A percentile compares a stretch with the other conserved stretches of the same genome.
phyloP scores from a whole-genome alignment of 2,329 filamentous ascomycete species.

The Neonectria sp. region DNA sequence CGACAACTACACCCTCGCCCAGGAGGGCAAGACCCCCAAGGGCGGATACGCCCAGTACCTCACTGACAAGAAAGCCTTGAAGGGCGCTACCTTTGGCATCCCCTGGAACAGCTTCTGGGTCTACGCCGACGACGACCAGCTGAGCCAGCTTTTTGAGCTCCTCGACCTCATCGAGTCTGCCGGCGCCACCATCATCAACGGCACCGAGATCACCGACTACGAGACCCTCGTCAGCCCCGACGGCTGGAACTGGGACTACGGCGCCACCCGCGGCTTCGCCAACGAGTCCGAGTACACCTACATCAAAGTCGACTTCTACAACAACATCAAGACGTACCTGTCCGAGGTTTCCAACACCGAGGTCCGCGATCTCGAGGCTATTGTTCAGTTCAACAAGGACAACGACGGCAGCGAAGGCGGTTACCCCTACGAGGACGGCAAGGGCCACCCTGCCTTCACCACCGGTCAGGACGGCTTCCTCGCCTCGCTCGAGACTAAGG shows the following conservation, averaged over 20 bases:
- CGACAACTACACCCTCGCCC: conserved; percentile 77
- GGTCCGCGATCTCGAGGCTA: conserved; percentile 73
- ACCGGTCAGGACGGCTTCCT: conserved; percentile 82
- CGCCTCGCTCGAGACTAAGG: conserved; percentile 73
- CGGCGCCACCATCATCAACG: conserved; percentile 78
- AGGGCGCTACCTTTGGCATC: conserved; percentile 77
- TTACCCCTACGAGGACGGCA: conserved; percentile 64
- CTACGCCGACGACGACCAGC: conserved; percentile 70
- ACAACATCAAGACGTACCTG: conserved; percentile 73
- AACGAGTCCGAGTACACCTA: conserved; percentile 83
- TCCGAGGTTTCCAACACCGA: conserved; percentile 73
- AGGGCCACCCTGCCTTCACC: conserved; percentile 71
- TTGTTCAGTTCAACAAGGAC: conserved; percentile 75
- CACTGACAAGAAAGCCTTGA: conserved; percentile 66
- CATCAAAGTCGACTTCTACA: conserved; percentile 80
- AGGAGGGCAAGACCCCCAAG: conserved; percentile 67
- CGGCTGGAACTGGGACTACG: conserved; percentile 84
- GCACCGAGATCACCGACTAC: conserved; percentile 77
- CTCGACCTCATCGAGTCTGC: conserved; percentile 69
- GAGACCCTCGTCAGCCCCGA: conserved; percentile 73
- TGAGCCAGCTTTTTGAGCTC: conserved; percentile 61
- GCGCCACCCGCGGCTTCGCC: conserved; percentile 71
- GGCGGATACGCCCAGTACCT: conserved; percentile 73
- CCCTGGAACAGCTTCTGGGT: conserved; percentile 82
- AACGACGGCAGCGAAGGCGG: conserved; percentile 79